Conservation (phyloP, 257 asterid genomes). For the Scutellaria minor region DNA sequence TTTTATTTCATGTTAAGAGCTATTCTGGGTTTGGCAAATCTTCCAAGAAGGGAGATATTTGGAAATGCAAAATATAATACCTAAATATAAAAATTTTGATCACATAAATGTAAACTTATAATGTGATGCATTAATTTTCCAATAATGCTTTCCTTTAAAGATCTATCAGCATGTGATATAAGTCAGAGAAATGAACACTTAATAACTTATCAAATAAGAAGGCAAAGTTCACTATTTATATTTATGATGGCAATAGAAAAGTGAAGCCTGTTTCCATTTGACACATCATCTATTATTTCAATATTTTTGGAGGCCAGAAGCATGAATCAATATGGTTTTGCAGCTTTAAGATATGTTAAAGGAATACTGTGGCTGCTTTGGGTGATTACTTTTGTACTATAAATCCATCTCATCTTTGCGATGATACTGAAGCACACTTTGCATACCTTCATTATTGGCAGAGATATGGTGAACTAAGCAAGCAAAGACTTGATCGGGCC, state of each 20-base stretch:
- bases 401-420: constrained; percentile 10
- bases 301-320: constrained; percentile 10
- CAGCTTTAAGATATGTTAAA: constrained; percentile 5
- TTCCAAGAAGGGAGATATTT: constrained; percentile 14
- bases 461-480: constrained; percentile 90
- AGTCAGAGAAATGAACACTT: constrained; percentile 9
- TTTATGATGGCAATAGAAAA: neutral
- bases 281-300: constrained; percentile 19
- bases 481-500: constrained; percentile 96
- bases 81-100: neutral
- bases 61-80: constrained; percentile 7
- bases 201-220: neutral
- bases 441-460: constrained; percentile 44
- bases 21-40: constrained; percentile 17
- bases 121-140: constrained; percentile 20
- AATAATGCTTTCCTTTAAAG: constrained; percentile 1
- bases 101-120: constrained; percentile 5
- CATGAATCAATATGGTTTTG: constrained; percentile 15
- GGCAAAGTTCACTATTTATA: neutral
- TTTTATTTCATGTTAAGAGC: constrained; percentile 19
- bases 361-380: constrained; percentile 15
- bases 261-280: constrained; percentile 7
- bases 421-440: constrained; percentile 39
- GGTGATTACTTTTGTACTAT: constrained; percentile 21
- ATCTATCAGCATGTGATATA: constrained; percentile 1